A percentile compares a stretch with the other conserved stretches of the same genome.
These are phyloP conservation scores for Gliomastix tumulicola DNA, from an alignment of 2,329 filamentous ascomycete genomes.

Conservation along the genomic window DNA sequence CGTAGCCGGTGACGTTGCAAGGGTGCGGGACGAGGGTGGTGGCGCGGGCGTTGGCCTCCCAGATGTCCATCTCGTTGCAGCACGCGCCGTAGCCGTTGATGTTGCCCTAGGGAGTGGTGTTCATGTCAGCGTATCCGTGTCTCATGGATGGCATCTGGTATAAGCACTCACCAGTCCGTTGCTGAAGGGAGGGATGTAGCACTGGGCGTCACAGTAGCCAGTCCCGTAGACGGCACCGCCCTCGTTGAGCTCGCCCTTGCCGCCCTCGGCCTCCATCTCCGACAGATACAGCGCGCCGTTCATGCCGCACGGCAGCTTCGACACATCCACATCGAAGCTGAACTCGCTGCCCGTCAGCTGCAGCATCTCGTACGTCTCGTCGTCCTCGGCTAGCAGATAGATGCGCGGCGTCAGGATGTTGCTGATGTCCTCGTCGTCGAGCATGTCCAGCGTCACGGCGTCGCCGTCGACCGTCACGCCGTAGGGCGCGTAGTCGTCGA, in stretches of 20 bases:
- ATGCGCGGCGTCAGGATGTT: constrained; percentile 40
- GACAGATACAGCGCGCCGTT: constrained; percentile 61
- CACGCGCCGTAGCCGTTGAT: constrained; percentile 35
- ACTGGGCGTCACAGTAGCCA: constrained; percentile 59
- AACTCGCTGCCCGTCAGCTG: constrained; percentile 55
- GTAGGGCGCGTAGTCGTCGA: constrained; percentile 33
- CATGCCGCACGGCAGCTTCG: constrained; percentile 57
- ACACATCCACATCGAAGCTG: constrained; percentile 60
- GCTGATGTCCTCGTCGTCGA: constrained; percentile 12
- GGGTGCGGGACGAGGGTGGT: constrained; percentile 40
- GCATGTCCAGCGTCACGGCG: constrained; percentile 19
- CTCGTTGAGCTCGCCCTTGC: constrained; percentile 42
- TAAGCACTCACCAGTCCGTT: constrained; percentile 33
- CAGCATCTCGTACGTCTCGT: constrained; percentile 52
- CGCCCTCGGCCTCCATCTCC: constrained; percentile 51
- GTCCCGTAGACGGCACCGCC: constrained; percentile 55
- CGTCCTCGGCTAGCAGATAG: constrained; percentile 48
- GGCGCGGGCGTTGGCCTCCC: constrained; percentile 42
- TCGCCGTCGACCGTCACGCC: constrained; percentile 22
- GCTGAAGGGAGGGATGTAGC: constrained; percentile 42
- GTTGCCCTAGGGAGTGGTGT: constrained; percentile 24
- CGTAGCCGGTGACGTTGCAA: constrained; percentile 35
- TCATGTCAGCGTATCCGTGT: not conserved
- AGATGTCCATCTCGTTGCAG: constrained; percentile 50
- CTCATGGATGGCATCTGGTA: not conserved